Evolutionary conservation across 305 asterid species (phyloP).

Genomic region (Fraxinus sp.): DNA sequence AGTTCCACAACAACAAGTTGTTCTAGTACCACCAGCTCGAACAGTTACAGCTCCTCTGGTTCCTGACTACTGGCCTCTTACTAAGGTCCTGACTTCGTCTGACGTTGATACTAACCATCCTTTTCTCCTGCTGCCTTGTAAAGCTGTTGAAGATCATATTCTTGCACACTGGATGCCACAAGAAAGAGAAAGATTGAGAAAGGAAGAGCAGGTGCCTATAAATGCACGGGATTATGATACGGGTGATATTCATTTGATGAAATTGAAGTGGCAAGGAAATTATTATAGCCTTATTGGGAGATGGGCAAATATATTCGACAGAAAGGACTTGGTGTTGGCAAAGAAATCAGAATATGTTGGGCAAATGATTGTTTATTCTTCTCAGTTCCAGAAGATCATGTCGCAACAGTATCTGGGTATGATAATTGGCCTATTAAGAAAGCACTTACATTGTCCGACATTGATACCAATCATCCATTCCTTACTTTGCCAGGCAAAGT

Average conservation of each 20-base stretch:
- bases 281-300: too few relatives aligned
- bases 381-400: slow-evolving; percentile 41
- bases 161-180: too few relatives aligned
- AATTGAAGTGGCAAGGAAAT: too few relatives aligned
- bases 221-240: slow-evolving; percentile 47
- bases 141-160: too few relatives aligned
- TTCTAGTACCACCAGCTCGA: too few relatives aligned
- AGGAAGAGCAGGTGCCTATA: slow-evolving; percentile 45
- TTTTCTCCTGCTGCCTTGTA: too few relatives aligned
- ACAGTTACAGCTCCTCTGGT: too few relatives aligned
- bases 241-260: slow-evolving; percentile 32
- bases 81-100: too few relatives aligned
- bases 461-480: slow-evolving; percentile 52
- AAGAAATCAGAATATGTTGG: slow-evolving; percentile 46
- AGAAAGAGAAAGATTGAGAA: neutral
- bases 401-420: slow-evolving; percentile 30
- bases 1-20: too few relatives aligned
- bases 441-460: slow-evolving; percentile 48
- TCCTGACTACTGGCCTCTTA: too few relatives aligned
- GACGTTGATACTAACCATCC: too few relatives aligned
- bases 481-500: slow-evolving; percentile 54
- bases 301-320: slow-evolving; percentile 46
- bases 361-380: slow-evolving; percentile 10
- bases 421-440: slow-evolving; percentile 50
- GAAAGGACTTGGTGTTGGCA: slow-evolving; percentile 50